Conservation (phyloP, 805 yeast genomes). For the Suhomyces faveliae region DNA sequence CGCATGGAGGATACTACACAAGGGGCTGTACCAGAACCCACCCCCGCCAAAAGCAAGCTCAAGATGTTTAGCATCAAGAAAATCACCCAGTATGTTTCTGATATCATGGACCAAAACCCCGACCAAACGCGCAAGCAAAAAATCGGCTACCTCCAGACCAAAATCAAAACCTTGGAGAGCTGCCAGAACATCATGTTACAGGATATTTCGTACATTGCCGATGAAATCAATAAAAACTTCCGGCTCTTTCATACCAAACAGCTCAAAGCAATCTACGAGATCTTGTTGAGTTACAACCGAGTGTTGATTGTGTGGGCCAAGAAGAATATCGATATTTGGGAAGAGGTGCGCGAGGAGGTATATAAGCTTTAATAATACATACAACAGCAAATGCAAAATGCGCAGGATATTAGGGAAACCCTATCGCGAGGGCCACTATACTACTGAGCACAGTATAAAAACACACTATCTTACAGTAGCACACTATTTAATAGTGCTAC, state of each 20-base stretch:
- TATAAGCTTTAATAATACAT: conserved; percentile 9
- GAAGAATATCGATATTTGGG: conserved; percentile 66
- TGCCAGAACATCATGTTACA: conserved; percentile 47
- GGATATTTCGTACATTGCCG: conserved; percentile 40
- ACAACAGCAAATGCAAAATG: no score
- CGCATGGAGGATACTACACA: conserved; percentile 31
- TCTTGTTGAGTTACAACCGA: conserved; percentile 52
- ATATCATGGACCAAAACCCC: conserved; percentile 66
- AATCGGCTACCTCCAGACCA: conserved; percentile 48
- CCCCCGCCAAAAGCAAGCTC: conserved; percentile 31
- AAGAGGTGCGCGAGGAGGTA: conserved; percentile 51
- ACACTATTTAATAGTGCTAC: no score
- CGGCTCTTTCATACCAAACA: conserved; percentile 50
- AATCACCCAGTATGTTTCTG: conserved; percentile 52
- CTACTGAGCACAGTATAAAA: no score
- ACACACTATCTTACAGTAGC: no score
- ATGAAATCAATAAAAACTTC: conserved; percentile 46
- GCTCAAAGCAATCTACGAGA: conserved; percentile 49
- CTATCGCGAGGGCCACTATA: no score
- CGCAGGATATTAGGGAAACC: no score
- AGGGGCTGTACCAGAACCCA: neutral
- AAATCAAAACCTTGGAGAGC: conserved; percentile 50
- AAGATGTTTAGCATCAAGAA: conserved; percentile 48
- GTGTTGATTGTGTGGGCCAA: conserved; percentile 65
- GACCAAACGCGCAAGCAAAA: conserved; percentile 59